A percentile compares a stretch with the other conserved stretches of the same genome.
phyloP scores from a whole-genome alignment of 495 filamentous ascomycete species.

The Penicillium mononematosum region DNA sequence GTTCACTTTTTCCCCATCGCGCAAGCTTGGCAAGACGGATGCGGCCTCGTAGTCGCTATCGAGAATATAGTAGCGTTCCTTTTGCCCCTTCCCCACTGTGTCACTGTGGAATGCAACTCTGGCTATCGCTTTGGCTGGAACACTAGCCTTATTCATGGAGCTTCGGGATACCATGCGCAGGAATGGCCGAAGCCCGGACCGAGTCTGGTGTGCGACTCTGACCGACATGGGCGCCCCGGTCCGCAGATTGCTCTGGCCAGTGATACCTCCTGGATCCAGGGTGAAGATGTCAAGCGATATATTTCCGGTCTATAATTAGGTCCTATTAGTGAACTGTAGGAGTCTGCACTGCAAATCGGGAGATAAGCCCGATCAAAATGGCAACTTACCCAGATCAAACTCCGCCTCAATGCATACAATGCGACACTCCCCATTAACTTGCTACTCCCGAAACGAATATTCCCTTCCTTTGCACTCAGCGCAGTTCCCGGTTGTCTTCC shows the following conservation, averaged over 20 bases:
- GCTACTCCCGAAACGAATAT: constrained; percentile 41
- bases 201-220: constrained; percentile 37
- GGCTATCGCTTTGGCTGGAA: constrained; percentile 42
- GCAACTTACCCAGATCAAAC: constrained; percentile 38
- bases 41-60: constrained; percentile 41
- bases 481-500: constrained; percentile 24
- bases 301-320: constrained; percentile 31
- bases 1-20: constrained; percentile 32
- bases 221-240: constrained; percentile 35
- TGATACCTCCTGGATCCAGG: constrained; percentile 41
- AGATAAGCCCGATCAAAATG: constrained; percentile 5
- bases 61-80: constrained; percentile 43
- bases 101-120: constrained; percentile 42
- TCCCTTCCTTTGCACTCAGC: constrained; percentile 36
- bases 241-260: constrained; percentile 30
- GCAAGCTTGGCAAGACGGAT: constrained; percentile 40
- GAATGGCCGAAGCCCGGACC: constrained; percentile 38
- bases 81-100: constrained; percentile 33
- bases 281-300: constrained; percentile 44
- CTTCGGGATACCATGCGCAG: constrained; percentile 42
- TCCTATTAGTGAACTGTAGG: background rate
- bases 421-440: constrained; percentile 41
- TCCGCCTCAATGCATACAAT: constrained; percentile 45
- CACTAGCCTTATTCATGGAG: constrained; percentile 41
- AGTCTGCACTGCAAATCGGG: background rate